Evolutionary conservation across 164 flowering plant genomes (phyloP), one percentile per base, ranked within the genome.

Genomic region (Liriodendron chinense): DNA sequence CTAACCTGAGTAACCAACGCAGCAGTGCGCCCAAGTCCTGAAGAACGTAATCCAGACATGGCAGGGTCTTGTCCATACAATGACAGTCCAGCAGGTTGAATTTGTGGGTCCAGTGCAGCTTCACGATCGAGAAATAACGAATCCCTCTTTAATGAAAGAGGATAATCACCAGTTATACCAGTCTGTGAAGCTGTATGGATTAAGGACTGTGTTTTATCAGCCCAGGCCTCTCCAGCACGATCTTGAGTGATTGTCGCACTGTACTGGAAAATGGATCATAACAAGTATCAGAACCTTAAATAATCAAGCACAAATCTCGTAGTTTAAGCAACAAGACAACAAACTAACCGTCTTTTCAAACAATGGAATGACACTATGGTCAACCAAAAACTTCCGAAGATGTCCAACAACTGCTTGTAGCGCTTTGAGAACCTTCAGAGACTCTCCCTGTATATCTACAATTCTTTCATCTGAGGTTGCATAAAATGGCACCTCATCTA

Each of bases 331-430:
- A 34, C 1, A 28, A 26, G 47, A 20, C 14, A 26, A 28, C 67
- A 56, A 67, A 79, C 98, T 88, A 85, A 94, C 97, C 53, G n/a
- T 78, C 81, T 89, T 92, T 70, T 96, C 97, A 82, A 96, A 94
- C 62, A 96, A 75, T 69, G 98, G 93, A 83, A 94, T 79, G 68
- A 96, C 91, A 79, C 91, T 88, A 22, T 87, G 97, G 80, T 96
- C 99, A 43, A 92, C 98, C 86, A 96, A 84, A 75, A 94, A 96
- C 80, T 94, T 96, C 77, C 99, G 85, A 16, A 94, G 83, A 78
- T 91, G 97, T 20, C 94, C 92, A n/a, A 90, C 80, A 28, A 90
- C 90, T 68, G 91, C 89, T 82, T 94, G 96, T 22, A 96, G 83
- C 47, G 96, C 98, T 80, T 89, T 89, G 24, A 83, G 84, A 81